A percentile compares a stretch with the other conserved stretches of the same genome.
Evolutionary conservation across 192 early-diverging fungal species (phyloP).

Genomic region (Coemansia biformis): DNA sequence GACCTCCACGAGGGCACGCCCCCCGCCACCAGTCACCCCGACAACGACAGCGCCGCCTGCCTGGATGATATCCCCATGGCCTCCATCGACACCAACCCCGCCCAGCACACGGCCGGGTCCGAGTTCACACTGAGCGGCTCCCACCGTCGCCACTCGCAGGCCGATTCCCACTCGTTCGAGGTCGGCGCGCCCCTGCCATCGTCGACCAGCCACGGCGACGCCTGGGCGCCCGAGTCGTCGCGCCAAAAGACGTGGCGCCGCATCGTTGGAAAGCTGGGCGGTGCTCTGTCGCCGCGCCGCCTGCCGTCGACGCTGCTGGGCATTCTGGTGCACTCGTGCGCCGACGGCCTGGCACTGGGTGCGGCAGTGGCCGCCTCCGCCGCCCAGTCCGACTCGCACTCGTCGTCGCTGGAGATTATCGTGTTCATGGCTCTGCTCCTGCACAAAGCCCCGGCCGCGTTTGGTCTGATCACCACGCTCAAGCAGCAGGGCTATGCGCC

Average conservation of each 20-base stretch:
- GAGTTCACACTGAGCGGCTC: conserved; percentile 20
- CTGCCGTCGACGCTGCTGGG: conserved; percentile 74
- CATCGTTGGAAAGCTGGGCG: conserved; percentile 7
- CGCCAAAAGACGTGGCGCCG: conserved; percentile 38
- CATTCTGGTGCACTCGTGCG: conserved; percentile 91
- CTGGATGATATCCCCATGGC: conserved; percentile 39
- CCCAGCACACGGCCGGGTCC: conserved; percentile 2
- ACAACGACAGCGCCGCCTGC: conserved; percentile 38
- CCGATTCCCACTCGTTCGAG: conserved; percentile 9
- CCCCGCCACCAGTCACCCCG: no score
- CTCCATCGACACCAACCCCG: neutral
- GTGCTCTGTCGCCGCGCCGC: conserved; percentile 35
- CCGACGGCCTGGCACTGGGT: conserved; percentile 91
- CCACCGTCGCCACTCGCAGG: neutral
- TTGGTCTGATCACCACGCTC: conserved; percentile 85
- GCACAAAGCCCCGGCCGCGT: conserved; percentile 93
- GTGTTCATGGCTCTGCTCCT: conserved; percentile 94
- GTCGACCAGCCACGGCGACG: conserved; percentile 3
- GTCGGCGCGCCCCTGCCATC: neutral
- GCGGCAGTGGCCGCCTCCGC: conserved; percentile 65
- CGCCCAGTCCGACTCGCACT: conserved; percentile 39
- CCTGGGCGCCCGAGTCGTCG: conserved; percentile 19
- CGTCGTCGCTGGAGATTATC: conserved; percentile 58
- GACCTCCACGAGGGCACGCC: neutral
- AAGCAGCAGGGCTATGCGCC: conserved; percentile 65